Evolutionary conservation across 352 stramenopile species (phyloP).

Genomic region (Hyaloperonospora brassicae): DNA sequence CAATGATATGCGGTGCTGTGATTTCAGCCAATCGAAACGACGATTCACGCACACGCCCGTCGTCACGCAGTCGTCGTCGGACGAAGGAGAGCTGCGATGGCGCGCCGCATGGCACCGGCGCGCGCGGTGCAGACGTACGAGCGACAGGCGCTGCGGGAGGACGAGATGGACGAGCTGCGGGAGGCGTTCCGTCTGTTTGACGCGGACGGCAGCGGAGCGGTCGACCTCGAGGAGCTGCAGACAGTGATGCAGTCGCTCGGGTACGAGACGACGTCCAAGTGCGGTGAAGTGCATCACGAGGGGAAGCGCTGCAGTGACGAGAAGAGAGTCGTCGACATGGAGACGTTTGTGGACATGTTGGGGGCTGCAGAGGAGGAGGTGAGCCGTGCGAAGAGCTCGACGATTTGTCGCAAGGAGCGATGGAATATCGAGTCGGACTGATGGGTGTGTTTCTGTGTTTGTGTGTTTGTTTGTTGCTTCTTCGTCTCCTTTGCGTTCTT

Average conservation of each 20-base stretch:
- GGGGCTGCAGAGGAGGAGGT: conserved; percentile 86
- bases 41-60: not conserved
- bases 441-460: not conserved
- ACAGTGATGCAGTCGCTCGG: conserved; percentile 94
- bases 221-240: conserved; percentile 96
- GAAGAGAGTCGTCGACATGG: conserved; percentile 90
- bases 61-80: not conserved
- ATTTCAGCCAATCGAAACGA: conserved; percentile 5
- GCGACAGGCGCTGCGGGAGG: conserved; percentile 81
- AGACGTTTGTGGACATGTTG: conserved; percentile 97
- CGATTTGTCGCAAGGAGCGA: no score
- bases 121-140: conserved; percentile 89
- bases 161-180: conserved; percentile 94
- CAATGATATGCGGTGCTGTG: not conserved
- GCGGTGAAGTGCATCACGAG: conserved; percentile 95
- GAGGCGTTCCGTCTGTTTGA: conserved; percentile 97
- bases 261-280: conserved; percentile 86
- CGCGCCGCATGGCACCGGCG: conserved; percentile 70
- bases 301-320: conserved; percentile 69
- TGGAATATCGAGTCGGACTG: no score
- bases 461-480: not conserved
- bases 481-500: not conserved
- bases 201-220: conserved; percentile 93
- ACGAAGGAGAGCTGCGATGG: conserved; percentile 25
- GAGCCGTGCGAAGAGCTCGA: not conserved